Evolutionary conservation across 352 stramenopile species (phyloP), one percentile per base, ranked within the genome.

Genomic region (Plasmopara viticola): DNA sequence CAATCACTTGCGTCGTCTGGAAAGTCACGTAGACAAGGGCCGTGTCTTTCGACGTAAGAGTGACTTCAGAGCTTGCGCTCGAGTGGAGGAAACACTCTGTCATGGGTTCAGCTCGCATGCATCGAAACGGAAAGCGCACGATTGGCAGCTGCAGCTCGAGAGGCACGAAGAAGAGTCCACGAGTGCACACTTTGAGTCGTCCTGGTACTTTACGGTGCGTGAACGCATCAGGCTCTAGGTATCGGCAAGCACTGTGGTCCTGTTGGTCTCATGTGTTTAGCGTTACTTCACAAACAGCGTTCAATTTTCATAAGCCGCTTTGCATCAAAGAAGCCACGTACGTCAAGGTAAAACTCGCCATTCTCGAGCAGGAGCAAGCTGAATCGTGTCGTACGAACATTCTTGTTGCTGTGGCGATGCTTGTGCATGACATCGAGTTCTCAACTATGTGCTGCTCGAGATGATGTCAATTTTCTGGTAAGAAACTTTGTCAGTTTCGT

Each of bases 281-380:
- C 46, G 52, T 58, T 7, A 53, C 13, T 47, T 51, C 12, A 52
- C 41, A 63, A 34, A 48, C 4, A 35, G 6, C 1, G n/a, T 17
- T 15, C 14, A 15, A 14, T 41, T 41, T 15, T 41, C 12, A 41
- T 38, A 41, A 41, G 37, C 37, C 20, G 20, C 20, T 25, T 25
- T 1, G 20, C 1, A 25, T 25, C 20, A 25, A 46, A 54, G 28
- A 50, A 39, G 29, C 34, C 12, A 68, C 64, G 31, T 67, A 89
- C 84, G 53, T 94, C 84, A 9, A 97, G 75, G 63, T 96, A 96
- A 58, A 80, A 90, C 68, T 97, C 90, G 48, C 88, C 90, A 58
- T 97, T 85, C 46, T 97, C 90, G 10, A 97, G 73, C 50, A 96
- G 62, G 38, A 97, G 62, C 33, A 97, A 68, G 35, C 84, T 95